Evolutionary conservation across 345 rosid genomes (phyloP).

Genomic region (Populus simonii): DNA sequence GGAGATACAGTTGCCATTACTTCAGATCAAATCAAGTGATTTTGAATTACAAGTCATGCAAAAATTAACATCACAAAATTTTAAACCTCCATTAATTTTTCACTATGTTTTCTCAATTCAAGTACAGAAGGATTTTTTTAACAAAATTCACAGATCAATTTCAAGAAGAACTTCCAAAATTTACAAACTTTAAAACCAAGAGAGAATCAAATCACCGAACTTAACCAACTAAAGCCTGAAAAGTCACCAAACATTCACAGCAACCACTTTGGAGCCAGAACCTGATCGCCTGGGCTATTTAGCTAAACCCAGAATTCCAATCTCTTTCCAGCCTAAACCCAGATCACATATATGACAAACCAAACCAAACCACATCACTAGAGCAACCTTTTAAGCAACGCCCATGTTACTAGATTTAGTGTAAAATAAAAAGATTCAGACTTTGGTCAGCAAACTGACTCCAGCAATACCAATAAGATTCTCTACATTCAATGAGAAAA

Average conservation of each 20-base stretch:
- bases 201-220: conserved; percentile 36
- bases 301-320: conserved; percentile 8
- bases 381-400: conserved; percentile 8
- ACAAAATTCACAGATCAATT: conserved; percentile 5
- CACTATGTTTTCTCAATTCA: not conserved
- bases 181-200: conserved; percentile 11
- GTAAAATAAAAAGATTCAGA: not conserved
- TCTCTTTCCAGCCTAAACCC: conserved; percentile 16
- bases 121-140: conserved; percentile 1
- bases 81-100: not conserved
- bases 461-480: not conserved
- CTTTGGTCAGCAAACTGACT: conserved; percentile 3
- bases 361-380: conserved; percentile 17
- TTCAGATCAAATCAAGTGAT: conserved; percentile 7
- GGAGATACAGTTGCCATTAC: conserved; percentile 63
- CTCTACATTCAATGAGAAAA: conserved; percentile 7
- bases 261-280: conserved; percentile 12
- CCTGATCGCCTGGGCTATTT: not conserved
- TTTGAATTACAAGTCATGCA: conserved; percentile 4
- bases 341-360: conserved; percentile 22
- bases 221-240: conserved; percentile 39
- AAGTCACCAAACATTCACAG: conserved; percentile 6
- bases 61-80: conserved; percentile 17
- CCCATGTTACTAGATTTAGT: conserved; percentile 8
- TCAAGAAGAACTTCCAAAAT: conserved; percentile 18